Evolutionary conservation across 2,329 filamentous ascomycete species (phyloP), one percentile per base, ranked within the genome.

Genomic region (Lasiodiplodia hormozganensis): DNA sequence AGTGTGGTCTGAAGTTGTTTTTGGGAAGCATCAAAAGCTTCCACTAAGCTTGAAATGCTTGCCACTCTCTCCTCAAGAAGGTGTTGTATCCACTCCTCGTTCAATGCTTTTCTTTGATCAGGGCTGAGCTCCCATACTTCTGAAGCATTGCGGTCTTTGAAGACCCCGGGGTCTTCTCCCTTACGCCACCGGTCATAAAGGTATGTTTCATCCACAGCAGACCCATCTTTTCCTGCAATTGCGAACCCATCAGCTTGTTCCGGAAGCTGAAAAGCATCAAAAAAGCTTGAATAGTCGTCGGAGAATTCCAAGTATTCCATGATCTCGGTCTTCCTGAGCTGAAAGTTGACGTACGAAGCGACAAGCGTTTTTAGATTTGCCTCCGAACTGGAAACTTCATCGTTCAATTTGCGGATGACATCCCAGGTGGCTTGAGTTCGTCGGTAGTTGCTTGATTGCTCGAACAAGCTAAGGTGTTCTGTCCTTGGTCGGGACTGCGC

Each of bases 231-330:
- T 0, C 84, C 87, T 0, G 88, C 81, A 0, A 76, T 69, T 0
- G 56, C 72, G 79, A 86, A 88, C 0, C 82, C 86, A 28, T 85
- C 79, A 0, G 80, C 71, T 0, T 75, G 70, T 0, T 79, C 70
- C 0, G 89, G 87, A 0, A 89, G 70, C 1, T 74, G 75, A 8
- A 93, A 86, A 0, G 89, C 88, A 2, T 86, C 81, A 72, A 85
- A 88, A 69, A 86, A 90, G 0, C 79, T 75, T 0, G 79, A 74
- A 14, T 87, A 84, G 0, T 84, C 78, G 0, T 85, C 81, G 0
- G 81, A 83, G 70, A 91, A 90, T 70, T 87, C 85, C 1, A 86
- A 73, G 70, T 80, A 81, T 3, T 83, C 81, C n/a, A 87, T 70
- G 0, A 85, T 62, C 0, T 76, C 72, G 6, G 70, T 40, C 21